Percentiles rank a stretch among this genome's conserved stretches.
These are phyloP conservation scores for Psophocarpus tetragonolobus DNA, from an alignment of 306 rosid species.

Conservation along the genomic window DNA sequence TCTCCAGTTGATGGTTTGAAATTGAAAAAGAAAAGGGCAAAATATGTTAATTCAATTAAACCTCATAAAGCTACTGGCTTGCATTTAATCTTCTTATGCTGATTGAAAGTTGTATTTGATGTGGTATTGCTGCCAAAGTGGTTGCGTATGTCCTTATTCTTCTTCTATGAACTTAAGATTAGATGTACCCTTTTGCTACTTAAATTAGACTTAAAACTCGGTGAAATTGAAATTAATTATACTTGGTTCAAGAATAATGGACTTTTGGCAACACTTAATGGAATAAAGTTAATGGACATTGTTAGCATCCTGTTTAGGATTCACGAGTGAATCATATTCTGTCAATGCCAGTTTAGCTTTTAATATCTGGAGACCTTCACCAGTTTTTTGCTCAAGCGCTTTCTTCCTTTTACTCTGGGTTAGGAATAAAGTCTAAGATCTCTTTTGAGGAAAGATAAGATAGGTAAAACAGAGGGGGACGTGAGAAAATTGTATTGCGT, in stretches of 20 bases:
- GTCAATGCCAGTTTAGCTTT: neutral
- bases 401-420: neutral
- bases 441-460: neutral
- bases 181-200: neutral
- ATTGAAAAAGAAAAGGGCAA: neutral
- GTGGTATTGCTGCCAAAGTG: neutral
- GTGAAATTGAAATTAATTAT: neutral
- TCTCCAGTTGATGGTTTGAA: neutral
- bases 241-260: neutral
- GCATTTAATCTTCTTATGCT: slow-evolving; percentile 9
- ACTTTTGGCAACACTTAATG: neutral
- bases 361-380: neutral
- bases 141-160: neutral
- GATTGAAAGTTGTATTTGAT: too few species aligned
- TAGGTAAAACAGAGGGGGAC: neutral
- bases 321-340: neutral
- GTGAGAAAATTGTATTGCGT: neutral
- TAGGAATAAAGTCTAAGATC: neutral
- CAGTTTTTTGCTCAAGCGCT: neutral
- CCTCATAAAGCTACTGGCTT: neutral
- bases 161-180: neutral
- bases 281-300: neutral
- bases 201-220: neutral
- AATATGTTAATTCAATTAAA: neutral
- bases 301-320: neutral